These are phyloP conservation scores for Epichloe brachyelytri DNA, from an alignment of 2,329 filamentous ascomycete genomes.

Conservation along the genomic window DNA sequence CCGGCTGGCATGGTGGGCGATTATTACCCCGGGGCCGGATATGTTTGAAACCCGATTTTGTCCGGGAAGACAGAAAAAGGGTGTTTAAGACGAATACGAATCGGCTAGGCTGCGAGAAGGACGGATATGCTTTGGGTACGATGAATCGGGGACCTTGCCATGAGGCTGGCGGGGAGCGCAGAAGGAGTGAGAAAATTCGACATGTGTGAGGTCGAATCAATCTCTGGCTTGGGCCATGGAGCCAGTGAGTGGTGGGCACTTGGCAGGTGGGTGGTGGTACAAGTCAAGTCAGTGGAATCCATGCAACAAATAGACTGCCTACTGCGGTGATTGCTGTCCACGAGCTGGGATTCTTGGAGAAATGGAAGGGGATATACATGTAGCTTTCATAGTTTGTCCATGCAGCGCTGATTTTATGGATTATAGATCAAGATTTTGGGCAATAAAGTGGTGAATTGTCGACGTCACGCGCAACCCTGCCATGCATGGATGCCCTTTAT, in stretches of 20 bases:
- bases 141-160: no score
- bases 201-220: neutral
- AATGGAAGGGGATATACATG: neutral
- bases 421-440: neutral
- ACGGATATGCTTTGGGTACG: no score
- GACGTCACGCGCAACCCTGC: no score
- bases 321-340: no score
- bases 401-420: neutral
- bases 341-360: no score
- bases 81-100: neutral
- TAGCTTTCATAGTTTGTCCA: neutral
- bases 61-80: neutral
- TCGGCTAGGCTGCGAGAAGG: no score
- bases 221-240: neutral
- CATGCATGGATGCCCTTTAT: no score
- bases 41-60: neutral
- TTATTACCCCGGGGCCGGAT: no score
- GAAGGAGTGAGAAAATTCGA: neutral
- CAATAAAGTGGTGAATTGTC: neutral
- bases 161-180: neutral
- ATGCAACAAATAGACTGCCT: no score
- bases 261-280: no score
- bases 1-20: conserved; percentile 23
- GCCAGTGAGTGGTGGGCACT: no score
- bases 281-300: no score